Percentiles rank a stretch among this genome's conserved stretches.
Evolutionary conservation across 495 filamentous ascomycete species (phyloP).

Genomic region (Penicillium cosmopolitanum): DNA sequence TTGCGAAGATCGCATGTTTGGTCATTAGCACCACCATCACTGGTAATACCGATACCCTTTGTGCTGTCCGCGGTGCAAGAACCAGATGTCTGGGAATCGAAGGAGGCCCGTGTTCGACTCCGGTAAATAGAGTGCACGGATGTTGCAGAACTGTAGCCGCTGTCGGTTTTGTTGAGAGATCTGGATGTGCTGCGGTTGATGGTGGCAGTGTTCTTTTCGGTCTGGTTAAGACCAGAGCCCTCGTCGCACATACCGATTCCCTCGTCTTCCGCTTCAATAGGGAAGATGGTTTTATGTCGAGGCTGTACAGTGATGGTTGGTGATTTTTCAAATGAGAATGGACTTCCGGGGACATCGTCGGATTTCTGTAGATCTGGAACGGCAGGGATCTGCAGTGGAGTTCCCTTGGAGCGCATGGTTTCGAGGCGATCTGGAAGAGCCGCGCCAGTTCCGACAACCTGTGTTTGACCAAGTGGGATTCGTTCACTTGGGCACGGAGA

Average conservation of each 20-base stretch:
- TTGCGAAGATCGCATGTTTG: not conserved
- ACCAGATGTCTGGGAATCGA: conserved; percentile 34
- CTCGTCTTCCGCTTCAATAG: conserved; percentile 33
- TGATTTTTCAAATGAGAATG: conserved; percentile 46
- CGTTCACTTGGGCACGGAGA: conserved; percentile 50
- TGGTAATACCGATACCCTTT: conserved; percentile 1
- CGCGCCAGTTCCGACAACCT: conserved; percentile 15
- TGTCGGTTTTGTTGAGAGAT: conserved; percentile 43
- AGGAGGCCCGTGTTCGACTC: conserved; percentile 29
- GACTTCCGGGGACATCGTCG: conserved; percentile 38
- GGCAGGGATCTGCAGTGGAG: conserved; percentile 27
- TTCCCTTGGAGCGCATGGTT: conserved; percentile 9
- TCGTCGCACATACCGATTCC: conserved; percentile 34
- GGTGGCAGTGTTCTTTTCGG: conserved; percentile 17
- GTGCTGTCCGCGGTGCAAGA: conserved; percentile 21
- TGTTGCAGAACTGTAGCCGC: conserved; percentile 47
- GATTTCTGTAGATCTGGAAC: conserved; percentile 20
- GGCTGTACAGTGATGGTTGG: conserved; percentile 24
- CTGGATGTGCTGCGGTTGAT: conserved; percentile 23
- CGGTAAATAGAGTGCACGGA: conserved; percentile 37
- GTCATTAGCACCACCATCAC: conserved; percentile 4
- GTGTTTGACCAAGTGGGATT: conserved; percentile 23
- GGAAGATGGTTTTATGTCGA: conserved; percentile 11
- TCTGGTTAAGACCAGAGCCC: conserved; percentile 8
- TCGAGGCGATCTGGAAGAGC: conserved; percentile 19